Evolutionary conservation across 139 green algal genomes (phyloP).

Genomic region (Coelastrella sp.): DNA sequence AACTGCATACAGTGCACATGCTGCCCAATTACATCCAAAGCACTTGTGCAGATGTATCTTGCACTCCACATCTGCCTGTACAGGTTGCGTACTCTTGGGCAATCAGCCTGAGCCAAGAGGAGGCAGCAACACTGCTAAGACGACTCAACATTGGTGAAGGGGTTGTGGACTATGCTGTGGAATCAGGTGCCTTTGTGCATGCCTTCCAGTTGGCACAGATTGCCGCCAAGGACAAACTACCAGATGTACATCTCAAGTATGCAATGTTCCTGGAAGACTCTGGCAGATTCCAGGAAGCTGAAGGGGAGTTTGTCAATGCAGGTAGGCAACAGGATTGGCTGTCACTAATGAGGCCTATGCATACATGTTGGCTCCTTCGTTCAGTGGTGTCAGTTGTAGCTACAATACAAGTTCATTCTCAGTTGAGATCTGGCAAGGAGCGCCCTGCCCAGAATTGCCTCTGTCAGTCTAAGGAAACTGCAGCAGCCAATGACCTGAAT

Average conservation of each 20-base stretch:
- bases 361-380: no score
- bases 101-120: conserved; percentile 74
- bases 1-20: no score
- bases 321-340: conserved; percentile 21
- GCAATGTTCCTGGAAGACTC: conserved; percentile 92
- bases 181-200: conserved; percentile 77
- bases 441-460: not conserved
- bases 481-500: no score
- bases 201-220: conserved; percentile 69
- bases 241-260: conserved; percentile 84
- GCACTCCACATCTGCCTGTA: not conserved
- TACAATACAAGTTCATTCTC: no score
- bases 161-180: conserved; percentile 79
- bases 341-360: not conserved
- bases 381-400: no score
- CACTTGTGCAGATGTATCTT: not conserved
- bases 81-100: conserved; percentile 89
- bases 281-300: conserved; percentile 76
- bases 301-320: conserved; percentile 74
- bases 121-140: conserved; percentile 71
- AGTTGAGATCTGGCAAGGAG: no score
- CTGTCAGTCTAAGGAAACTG: no score
- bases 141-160: conserved; percentile 76
- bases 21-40: no score
- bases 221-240: conserved; percentile 70